Base-by-base conservation (phyloP, 345 rosid species). In the Citrus glauca region DNA sequence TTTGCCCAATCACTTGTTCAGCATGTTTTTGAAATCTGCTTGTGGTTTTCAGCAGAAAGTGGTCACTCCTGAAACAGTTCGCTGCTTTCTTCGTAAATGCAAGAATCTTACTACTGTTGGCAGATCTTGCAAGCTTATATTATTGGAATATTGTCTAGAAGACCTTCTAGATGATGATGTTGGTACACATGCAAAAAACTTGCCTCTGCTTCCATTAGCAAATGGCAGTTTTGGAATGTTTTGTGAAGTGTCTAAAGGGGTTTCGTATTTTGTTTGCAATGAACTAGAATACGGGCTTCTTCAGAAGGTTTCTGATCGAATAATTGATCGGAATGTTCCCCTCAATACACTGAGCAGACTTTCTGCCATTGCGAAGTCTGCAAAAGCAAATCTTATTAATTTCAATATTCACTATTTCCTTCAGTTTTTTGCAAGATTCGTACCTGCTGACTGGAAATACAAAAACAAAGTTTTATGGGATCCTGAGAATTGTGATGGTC, bases 111-210 rank as follows among this genome's bases (percentile, higher is more conserved):
- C 66, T 74, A 80, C 73, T 74, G 79, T 91, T 89, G 79, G 85
- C 82, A 95, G 87, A 82, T 79, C 87, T 38, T 80, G 77, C 78
- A 95, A 88, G 90, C 89, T 91, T 83, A 86, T 90, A 80, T 81
- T 95, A 74, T 80, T 95, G 87, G 98, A 95, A 85, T 95, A 95
- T 86, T 93, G 97, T 83, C 90, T 95, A 53, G 98, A 93, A 76
- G 98, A 95, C 87, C 86, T 95, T 82, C 79, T 94, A 80, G 98
- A 95, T 83, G 87, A 81, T 83, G 90, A 89, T 76, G 94, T 90
- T 81, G 92, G 89, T 80, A 74, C 78, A 42, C 87, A 89, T 83
- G 88, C 85, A 25, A 73, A 72, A 68, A 85, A 88, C 81, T 83
- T 95, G 86, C 89, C 91, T 56, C 78, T 95, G 84, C 89, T 95